Conservation (phyloP, 2,329 filamentous ascomycete species). For the Iodosphaeria phyllophila region DNA sequence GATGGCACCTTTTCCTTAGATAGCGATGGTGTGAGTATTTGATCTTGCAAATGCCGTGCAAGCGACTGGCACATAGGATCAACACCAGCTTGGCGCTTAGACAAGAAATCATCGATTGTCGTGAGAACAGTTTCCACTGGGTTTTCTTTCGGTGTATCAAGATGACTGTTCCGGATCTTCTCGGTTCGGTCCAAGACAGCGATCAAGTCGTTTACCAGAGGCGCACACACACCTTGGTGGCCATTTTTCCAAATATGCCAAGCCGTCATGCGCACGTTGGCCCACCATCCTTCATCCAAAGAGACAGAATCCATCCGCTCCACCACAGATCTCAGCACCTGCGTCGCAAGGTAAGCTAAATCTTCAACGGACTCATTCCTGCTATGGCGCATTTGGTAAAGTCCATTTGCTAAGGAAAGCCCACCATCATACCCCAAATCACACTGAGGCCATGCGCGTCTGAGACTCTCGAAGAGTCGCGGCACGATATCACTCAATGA, state of each 20-base stretch:
- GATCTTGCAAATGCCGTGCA: slow-evolving; percentile 12
- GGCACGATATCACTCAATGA: slow-evolving; percentile 33
- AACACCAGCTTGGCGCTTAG: slow-evolving; percentile 4
- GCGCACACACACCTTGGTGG: slow-evolving; percentile 45
- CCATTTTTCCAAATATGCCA: slow-evolving; percentile 50
- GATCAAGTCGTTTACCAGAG: slow-evolving; percentile 32
- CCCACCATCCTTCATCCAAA: slow-evolving; percentile 30
- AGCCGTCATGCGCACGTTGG: slow-evolving; percentile 29
- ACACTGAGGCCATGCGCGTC: slow-evolving; percentile 38
- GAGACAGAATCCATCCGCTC: slow-evolving; percentile 11
- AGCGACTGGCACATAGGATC: slow-evolving; percentile 17
- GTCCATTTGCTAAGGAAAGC: slow-evolving; percentile 21
- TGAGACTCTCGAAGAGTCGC: slow-evolving; percentile 34
- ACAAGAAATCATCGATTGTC: slow-evolving; percentile 8
- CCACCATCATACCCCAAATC: slow-evolving; percentile 27
- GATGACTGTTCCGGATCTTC: slow-evolving; percentile 5
- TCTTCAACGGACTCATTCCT: slow-evolving; percentile 39
- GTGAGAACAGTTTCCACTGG: slow-evolving; percentile 9
- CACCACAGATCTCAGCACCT: slow-evolving; percentile 27
- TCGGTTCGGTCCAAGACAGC: slow-evolving; percentile 23
- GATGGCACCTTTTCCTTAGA: slow-evolving; percentile 15
- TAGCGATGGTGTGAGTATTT: slow-evolving; percentile 3
- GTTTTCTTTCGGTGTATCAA: slow-evolving; percentile 8
- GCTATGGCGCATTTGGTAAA: slow-evolving; percentile 32
- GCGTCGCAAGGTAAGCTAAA: slow-evolving; percentile 33